A percentile compares a stretch with the other conserved stretches of the same genome.
phyloP scores from a whole-genome alignment of 1,284 basidiomycete species.

The Ustilago curta region DNA sequence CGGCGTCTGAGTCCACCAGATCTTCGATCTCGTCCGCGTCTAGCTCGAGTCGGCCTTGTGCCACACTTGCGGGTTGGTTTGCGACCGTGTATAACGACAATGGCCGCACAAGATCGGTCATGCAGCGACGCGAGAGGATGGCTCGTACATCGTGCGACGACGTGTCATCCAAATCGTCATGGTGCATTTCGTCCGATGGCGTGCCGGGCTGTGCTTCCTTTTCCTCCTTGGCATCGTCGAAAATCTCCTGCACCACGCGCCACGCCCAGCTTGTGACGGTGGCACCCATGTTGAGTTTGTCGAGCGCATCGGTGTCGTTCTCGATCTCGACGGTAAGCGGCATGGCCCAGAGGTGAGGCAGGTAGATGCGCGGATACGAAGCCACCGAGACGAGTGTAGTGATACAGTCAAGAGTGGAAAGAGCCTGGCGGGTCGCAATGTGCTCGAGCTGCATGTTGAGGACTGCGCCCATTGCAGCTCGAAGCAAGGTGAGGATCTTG shows the following conservation, averaged over 20 bases:
- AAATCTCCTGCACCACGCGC: conserved; percentile 48
- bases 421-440: conserved; percentile 69
- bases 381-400: conserved; percentile 29
- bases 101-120: conserved; percentile 25
- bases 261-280: conserved; percentile 46
- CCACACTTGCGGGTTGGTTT: background rate
- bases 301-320: conserved; percentile 27
- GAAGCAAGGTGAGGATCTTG: conserved; percentile 75
- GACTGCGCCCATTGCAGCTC: conserved; percentile 82
- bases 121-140: conserved; percentile 37
- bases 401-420: conserved; percentile 30
- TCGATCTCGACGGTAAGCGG: conserved; percentile 30
- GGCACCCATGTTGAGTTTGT: conserved; percentile 41
- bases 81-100: conserved; percentile 22
- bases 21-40: conserved; percentile 46
- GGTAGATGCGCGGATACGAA: conserved; percentile 42
- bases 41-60: conserved; percentile 13
- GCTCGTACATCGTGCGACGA: conserved; percentile 18
- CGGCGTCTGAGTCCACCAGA: conserved; percentile 51
- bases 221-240: conserved; percentile 47
- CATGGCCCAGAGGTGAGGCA: conserved; percentile 40
- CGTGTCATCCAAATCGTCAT: conserved; percentile 32
- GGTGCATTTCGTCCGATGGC: conserved; percentile 36
- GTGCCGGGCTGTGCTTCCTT: conserved; percentile 26
- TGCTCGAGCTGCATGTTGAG: conserved; percentile 83